phyloP scores from a whole-genome alignment of 176 grass and related monocot genomes.

The Dactylis glomerata region DNA sequence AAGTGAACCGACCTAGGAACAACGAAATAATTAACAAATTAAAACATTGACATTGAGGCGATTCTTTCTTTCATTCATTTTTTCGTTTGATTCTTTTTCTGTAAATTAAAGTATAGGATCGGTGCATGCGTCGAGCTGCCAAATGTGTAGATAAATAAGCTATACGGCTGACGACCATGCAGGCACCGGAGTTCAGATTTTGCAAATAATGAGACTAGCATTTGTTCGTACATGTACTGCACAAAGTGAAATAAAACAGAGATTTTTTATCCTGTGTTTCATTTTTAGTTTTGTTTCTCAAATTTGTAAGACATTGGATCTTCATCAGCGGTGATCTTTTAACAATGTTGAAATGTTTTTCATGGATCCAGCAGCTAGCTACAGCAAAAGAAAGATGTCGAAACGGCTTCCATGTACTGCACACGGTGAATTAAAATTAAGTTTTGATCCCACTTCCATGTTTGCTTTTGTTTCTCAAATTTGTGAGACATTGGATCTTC shows the following conservation, averaged over 20 bases:
- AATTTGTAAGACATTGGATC: neutral
- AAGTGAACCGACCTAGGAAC: neutral
- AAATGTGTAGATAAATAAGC: slow-evolving; percentile 23
- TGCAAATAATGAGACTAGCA: slow-evolving; percentile 7
- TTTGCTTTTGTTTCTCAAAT: neutral
- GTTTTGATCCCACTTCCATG: neutral
- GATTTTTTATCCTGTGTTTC: neutral
- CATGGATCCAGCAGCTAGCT: neutral
- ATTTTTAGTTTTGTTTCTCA: neutral
- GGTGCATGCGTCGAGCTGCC: slow-evolving; percentile 4
- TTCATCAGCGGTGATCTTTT: neutral
- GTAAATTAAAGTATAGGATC: slow-evolving; percentile 4
- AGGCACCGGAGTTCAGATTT: neutral
- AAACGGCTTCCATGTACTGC: neutral
- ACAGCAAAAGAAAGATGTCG: neutral
- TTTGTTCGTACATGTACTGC: slow-evolving; percentile 25
- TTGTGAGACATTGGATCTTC: neutral
- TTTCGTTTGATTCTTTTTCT: slow-evolving; percentile 5
- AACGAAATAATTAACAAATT: neutral
- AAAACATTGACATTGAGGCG: slow-evolving; percentile 1
- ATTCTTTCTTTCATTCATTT: slow-evolving; percentile 21
- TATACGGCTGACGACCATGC: slow-evolving; percentile 15
- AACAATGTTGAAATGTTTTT: neutral
- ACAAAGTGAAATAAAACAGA: neutral
- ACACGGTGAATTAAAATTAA: neutral